A percentile compares a stretch with the other conserved stretches of the same genome.
Evolutionary conservation across 1,139 yeast genomes (phyloP).

Genomic region (Eremothecium coryli): DNA sequence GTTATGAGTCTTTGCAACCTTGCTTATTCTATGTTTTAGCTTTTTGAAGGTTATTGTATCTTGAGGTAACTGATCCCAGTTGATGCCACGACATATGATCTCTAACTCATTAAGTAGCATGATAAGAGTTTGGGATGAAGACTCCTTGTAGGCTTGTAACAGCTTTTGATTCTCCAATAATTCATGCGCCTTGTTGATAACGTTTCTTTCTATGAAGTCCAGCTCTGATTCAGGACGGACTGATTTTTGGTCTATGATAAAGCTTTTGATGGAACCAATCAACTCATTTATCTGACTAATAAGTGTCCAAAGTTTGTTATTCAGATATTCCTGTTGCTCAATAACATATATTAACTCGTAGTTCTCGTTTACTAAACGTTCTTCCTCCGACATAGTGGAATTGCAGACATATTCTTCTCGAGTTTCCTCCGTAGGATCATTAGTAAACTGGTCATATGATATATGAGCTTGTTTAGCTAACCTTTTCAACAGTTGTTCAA

Average conservation of each 20-base stretch:
- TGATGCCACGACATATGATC: constrained; percentile 11
- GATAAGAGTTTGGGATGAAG: constrained; percentile 14
- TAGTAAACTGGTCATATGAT: constrained; percentile 21
- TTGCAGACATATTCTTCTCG: constrained; percentile 10
- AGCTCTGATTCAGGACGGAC: constrained; percentile 9
- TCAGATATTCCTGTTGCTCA: constrained; percentile 26
- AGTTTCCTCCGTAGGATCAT: constrained; percentile 12
- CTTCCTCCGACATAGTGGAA: constrained; percentile 12
- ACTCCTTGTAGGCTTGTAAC: constrained; percentile 7
- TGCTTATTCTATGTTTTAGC: constrained; percentile 11
- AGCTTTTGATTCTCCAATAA: constrained; percentile 11
- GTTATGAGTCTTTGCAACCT: constrained; percentile 14
- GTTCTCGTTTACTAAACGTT: constrained; percentile 21
- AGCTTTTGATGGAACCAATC: constrained; percentile 23
- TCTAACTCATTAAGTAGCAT: constrained; percentile 13
- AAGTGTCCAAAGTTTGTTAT: constrained; percentile 19
- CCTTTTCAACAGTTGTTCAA: constrained; percentile 22
- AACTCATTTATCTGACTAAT: constrained; percentile 25
- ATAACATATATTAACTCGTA: constrained; percentile 24
- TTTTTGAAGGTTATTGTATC: constrained; percentile 11
- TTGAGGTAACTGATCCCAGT: constrained; percentile 19
- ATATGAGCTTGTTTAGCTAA: constrained; percentile 27
- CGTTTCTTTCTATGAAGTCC: constrained; percentile 8
- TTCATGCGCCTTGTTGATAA: constrained; percentile 3
- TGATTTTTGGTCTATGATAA: constrained; percentile 23